A percentile compares a stretch with the other conserved stretches of the same genome.
phyloP scores from a whole-genome alignment of 1,284 basidiomycete genomes.

The Cystobasidium slooffiae region DNA sequence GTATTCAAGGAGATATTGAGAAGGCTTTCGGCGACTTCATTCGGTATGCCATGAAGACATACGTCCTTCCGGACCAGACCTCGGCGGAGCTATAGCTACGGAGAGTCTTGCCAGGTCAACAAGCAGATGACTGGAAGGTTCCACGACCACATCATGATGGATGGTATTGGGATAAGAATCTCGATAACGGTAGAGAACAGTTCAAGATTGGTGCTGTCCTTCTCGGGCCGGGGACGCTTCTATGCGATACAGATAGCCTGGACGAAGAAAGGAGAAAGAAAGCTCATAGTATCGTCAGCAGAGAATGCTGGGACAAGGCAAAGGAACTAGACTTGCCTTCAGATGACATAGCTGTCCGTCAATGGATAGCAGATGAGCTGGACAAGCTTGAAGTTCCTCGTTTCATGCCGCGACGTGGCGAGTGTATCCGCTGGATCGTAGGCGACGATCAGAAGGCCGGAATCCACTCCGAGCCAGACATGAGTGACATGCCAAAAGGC shows the following conservation, averaged over 20 bases:
- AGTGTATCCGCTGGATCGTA: background rate
- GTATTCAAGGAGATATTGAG: too few relatives aligned
- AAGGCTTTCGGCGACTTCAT: too few relatives aligned
- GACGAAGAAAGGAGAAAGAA: background rate
- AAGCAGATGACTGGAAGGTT: too few relatives aligned
- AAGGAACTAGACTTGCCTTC: background rate
- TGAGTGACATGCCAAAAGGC: background rate
- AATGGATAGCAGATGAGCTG: background rate
- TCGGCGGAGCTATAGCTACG: too few relatives aligned
- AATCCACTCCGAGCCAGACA: background rate
- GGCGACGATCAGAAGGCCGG: background rate
- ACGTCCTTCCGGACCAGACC: too few relatives aligned
- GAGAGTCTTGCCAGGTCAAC: too few relatives aligned
- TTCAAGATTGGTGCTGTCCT: background rate
- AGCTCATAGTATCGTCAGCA: background rate
- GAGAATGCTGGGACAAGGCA: background rate
- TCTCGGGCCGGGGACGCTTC: background rate
- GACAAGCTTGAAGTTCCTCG: background rate
- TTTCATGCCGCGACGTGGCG: background rate
- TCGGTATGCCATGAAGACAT: too few relatives aligned
- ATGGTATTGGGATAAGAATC: too few relatives aligned
- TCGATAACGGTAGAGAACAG: too few relatives aligned
- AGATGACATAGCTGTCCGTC: background rate
- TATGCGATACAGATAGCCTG: background rate
- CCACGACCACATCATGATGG: too few relatives aligned